A percentile compares a stretch with the other conserved stretches of the same genome.
Conservation (phyloP, 1,139 yeast species). For the Sugiyamaella pinicola region DNA sequence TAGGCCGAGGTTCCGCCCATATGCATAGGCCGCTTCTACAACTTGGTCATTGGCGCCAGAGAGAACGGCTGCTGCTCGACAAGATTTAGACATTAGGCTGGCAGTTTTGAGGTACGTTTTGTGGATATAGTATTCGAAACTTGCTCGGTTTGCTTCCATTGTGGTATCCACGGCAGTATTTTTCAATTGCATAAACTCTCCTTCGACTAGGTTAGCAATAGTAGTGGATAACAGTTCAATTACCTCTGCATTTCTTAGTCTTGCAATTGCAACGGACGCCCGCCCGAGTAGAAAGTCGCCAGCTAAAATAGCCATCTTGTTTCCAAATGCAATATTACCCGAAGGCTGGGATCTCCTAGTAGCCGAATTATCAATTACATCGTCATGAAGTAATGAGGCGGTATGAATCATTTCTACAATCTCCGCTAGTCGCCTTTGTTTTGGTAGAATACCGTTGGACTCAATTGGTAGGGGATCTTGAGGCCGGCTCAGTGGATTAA, state of each 20-base stretch:
- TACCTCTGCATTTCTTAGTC: conserved; percentile 94
- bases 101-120: conserved; percentile 96
- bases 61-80: conserved; percentile 89
- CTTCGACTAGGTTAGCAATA: conserved; percentile 95
- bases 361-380: conserved; percentile 92
- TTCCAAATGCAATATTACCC: conserved; percentile 91
- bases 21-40: conserved; percentile 83
- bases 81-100: conserved; percentile 89
- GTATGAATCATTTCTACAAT: conserved; percentile 98
- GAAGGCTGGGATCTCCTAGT: conserved; percentile 87
- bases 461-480: conserved; percentile 65
- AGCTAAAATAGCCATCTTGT: conserved; percentile 96
- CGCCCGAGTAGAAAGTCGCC: conserved; percentile 95
- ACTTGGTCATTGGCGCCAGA: conserved; percentile 78
- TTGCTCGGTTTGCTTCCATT: conserved; percentile 76
- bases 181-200: conserved; percentile 97
- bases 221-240: conserved; percentile 93
- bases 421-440: conserved; percentile 93
- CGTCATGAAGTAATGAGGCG: conserved; percentile 95
- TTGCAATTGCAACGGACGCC: conserved; percentile 93
- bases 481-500: conserved; percentile 83
- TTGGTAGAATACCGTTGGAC: conserved; percentile 70
- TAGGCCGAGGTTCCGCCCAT: conserved; percentile 89
- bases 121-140: conserved; percentile 91
- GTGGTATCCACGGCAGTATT: conserved; percentile 72